Evolutionary conservation across 768 basidiomycete genomes (phyloP), one percentile per base, ranked within the genome.

Genomic region (Tricholoma bakamatsutake): DNA sequence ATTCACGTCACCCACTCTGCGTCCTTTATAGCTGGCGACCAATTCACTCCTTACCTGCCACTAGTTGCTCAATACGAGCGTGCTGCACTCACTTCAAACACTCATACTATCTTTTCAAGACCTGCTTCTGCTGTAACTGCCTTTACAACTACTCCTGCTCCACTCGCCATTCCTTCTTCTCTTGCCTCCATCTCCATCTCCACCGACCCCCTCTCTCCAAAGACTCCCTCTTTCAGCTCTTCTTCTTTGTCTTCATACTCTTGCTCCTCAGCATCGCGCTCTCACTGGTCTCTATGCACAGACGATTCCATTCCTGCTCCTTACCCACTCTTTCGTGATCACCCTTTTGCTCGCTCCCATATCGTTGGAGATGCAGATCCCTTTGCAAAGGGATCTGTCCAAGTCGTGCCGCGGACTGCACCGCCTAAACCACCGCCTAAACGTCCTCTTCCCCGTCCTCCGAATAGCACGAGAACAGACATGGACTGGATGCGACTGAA

Each of bases 341-440:
- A 62, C 48, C 62, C 62, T 18, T 64, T 59, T 34, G 49, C 59
- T 0, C 45, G 45, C 5, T 34, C 49, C 3, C 47, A 57, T 15
- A 56, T 57, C 48, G 59, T 43, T 2, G 27, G 51, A 13, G 51
- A 30, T 40, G 15, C 52, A 1, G 66, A 68, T 52, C 67, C 67
- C 0, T 68, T 68, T 28, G 66, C 66, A 1, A 68, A 68, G 12
- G 61, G 60, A 40, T 54, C 50, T 5, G 61, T 68, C 10, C 58
- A 65, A 43, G 58, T 68, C 54, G 58, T 68, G 9, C 53, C 60
- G 6, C 63, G 12, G 1, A 28, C 8, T 13, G 48, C 48, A 2
- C 48, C n/a, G 2, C 33, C 31, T 6, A 24, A 37, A 18, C 50
- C 30, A 35, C 50, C 18, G 24, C 50, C 30, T 4, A 24, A 18